Evolutionary conservation across 164 flowering plant species (phyloP), one percentile per base, ranked within the genome.

Genomic region (Chloranthus sessilifolius): DNA sequence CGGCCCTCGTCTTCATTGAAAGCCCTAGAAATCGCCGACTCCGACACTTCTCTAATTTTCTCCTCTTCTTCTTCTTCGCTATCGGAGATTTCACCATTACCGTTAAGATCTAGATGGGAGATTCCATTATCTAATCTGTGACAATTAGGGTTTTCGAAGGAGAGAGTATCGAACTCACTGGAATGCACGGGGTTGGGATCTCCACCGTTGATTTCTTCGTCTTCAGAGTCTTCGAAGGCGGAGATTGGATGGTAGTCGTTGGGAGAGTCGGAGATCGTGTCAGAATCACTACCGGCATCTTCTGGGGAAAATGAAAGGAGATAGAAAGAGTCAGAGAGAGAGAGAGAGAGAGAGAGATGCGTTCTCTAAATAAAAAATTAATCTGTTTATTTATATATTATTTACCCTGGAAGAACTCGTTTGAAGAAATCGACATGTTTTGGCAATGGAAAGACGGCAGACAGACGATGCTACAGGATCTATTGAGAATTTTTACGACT

Each of bases 1-100:
- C 96, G 74, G 49, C 53, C 70, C 67, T 88, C 92, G 37, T 88
- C 92, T 29, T 88, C 92, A 14, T 71, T 70, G 33, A 82, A 76
- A 9, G 95, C 89, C 47, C 72, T 69, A 38, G 36, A 37, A 3
- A 76, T 59, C 63, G 68, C 87, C 47, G 50, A 19, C 37, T 74
- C 80, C 7, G 70, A 50, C 47, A 55, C 74, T 53, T 36, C 73
- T 33, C 52, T 61, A 48, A 34, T 47, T 33, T 53, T 68, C 65
- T 64, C 81, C 15, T 73, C 83, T 21, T 63, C 81, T 7, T 64
- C 75, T 2, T 61, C 77, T 1, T 68, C 78, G 2, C 51, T 64
- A 0, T 58, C 59, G 8, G 64, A 76, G 0, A 52, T 70, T 1
- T 64, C 66, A 11, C 59, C 58, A n/a, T 8, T 15, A 15, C 10